These are phyloP conservation scores for Penicillium paneum DNA, from an alignment of 2,329 filamentous ascomycete genomes.

Conservation along the genomic window DNA sequence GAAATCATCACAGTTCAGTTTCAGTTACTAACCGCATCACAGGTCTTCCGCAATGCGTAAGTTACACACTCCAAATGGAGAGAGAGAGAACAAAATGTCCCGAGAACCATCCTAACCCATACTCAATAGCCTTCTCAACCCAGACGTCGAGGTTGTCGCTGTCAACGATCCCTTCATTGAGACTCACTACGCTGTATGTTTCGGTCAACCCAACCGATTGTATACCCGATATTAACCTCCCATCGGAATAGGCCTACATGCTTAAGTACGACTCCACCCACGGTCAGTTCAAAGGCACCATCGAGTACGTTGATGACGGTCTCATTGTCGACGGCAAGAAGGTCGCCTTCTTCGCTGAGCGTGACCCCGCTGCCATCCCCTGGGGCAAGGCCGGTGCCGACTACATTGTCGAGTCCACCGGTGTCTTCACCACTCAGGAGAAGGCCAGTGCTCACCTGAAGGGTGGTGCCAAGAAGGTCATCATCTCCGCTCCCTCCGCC, in stretches of 20 bases:
- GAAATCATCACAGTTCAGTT: background rate
- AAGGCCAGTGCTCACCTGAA: conserved; percentile 93
- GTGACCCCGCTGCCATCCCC: conserved; percentile 83
- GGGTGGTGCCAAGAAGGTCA: conserved; percentile 96
- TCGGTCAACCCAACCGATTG: background rate
- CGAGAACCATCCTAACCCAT: conserved; percentile 15
- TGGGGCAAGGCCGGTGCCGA: conserved; percentile 83
- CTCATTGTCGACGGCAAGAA: conserved; percentile 91
- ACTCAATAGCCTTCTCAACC: conserved; percentile 66
- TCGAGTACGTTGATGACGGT: conserved; percentile 64
- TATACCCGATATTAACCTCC: conserved; percentile 1
- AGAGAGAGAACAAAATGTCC: background rate
- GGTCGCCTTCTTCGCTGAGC: conserved; percentile 91
- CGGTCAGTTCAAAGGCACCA: conserved; percentile 90
- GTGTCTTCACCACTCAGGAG: conserved; percentile 98
- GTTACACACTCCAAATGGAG: conserved; percentile 34
- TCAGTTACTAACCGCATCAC: conserved; percentile 23
- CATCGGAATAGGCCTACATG: conserved; percentile 80
- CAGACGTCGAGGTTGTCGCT: conserved; percentile 86
- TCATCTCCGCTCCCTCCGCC: conserved; percentile 58
- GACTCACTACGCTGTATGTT: conserved; percentile 89
- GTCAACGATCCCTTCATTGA: conserved; percentile 99
- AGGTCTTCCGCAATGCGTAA: conserved; percentile 93
- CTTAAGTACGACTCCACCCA: conserved; percentile 99
- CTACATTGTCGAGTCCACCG: conserved; percentile 96